Conservation (phyloP, 768 basidiomycete species). For the Rhodotorula sphaerocarpa region DNA sequence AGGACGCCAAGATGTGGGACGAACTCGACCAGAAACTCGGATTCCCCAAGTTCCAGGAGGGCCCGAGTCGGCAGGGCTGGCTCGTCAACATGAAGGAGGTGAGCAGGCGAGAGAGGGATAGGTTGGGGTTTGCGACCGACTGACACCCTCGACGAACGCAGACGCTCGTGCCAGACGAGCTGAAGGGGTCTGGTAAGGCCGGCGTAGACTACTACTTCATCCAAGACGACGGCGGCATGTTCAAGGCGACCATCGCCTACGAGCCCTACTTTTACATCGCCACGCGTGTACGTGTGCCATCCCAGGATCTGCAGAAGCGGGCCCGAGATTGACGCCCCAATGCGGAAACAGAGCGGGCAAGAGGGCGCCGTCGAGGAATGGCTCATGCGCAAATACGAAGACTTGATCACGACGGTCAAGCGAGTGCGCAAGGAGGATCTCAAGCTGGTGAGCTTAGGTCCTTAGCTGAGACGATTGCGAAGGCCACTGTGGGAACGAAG, state of each 20-base stretch:
- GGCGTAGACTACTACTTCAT: constrained; percentile 97
- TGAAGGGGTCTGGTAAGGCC: constrained; percentile 71
- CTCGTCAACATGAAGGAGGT: constrained; percentile 98
- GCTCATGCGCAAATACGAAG: constrained; percentile 87
- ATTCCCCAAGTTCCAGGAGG: constrained; percentile 72
- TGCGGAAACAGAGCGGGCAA: constrained; percentile 56
- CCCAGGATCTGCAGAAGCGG: no score
- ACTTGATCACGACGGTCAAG: constrained; percentile 65
- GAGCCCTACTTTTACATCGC: constrained; percentile 92
- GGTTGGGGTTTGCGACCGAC: constrained; percentile 2
- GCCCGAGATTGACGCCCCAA: no score
- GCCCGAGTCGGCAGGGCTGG: constrained; percentile 74
- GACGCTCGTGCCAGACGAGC: constrained; percentile 79
- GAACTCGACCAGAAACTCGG: constrained; percentile 92
- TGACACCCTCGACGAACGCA: constrained; percentile 42
- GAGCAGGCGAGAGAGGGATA: constrained; percentile 44
- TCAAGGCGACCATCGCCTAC: constrained; percentile 84
- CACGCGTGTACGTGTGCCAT: constrained; percentile 61
- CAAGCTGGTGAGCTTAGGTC: constrained; percentile 50
- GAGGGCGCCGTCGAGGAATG: constrained; percentile 91
- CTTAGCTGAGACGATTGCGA: neutral
- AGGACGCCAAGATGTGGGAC: constrained; percentile 47
- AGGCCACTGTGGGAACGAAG: neutral
- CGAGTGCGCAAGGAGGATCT: constrained; percentile 87
- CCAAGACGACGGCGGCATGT: constrained; percentile 90